These are phyloP conservation scores for Claviceps pazoutovae DNA, from an alignment of 2,329 filamentous ascomycete genomes.

Conservation along the genomic window DNA sequence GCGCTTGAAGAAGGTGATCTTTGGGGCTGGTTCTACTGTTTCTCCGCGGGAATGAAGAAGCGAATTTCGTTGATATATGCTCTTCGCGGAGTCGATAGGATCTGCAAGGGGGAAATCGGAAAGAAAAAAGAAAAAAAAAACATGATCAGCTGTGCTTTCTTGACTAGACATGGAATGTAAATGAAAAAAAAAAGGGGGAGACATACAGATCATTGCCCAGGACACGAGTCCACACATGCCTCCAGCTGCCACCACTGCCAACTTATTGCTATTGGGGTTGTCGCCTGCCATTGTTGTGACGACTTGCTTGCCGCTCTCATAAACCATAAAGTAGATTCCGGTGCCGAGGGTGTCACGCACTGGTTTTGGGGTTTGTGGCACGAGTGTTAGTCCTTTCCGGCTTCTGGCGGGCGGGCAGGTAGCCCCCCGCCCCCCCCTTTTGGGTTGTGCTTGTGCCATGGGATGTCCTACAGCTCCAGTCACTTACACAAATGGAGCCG, in stretches of 20 bases:
- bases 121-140: background rate
- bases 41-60: constrained; percentile 55
- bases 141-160: background rate
- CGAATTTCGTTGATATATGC: constrained; percentile 71
- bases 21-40: constrained; percentile 49
- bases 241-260: constrained; percentile 65
- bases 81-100: constrained; percentile 71
- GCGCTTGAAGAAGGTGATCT: constrained; percentile 63
- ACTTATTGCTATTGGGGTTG: constrained; percentile 60
- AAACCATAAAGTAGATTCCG: constrained; percentile 77
- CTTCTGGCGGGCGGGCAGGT: background rate
- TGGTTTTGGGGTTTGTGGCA: constrained; percentile 16
- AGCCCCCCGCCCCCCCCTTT: background rate
- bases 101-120: constrained; percentile 21
- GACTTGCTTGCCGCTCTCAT: constrained; percentile 74
- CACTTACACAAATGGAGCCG: constrained; percentile 60
- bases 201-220: constrained; percentile 62
- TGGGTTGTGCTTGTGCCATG: too few relatives aligned
- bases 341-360: constrained; percentile 76
- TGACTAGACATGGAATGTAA: background rate
- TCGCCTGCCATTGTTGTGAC: constrained; percentile 61
- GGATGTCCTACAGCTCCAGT: background rate
- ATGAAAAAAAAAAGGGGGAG: background rate
- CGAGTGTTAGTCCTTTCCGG: background rate
- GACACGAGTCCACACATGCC: constrained; percentile 72